A percentile compares a stretch with the other conserved stretches of the same genome.
These are phyloP conservation scores for Carallia brachiata DNA, from an alignment of 345 rosid genomes.

Conservation along the genomic window DNA sequence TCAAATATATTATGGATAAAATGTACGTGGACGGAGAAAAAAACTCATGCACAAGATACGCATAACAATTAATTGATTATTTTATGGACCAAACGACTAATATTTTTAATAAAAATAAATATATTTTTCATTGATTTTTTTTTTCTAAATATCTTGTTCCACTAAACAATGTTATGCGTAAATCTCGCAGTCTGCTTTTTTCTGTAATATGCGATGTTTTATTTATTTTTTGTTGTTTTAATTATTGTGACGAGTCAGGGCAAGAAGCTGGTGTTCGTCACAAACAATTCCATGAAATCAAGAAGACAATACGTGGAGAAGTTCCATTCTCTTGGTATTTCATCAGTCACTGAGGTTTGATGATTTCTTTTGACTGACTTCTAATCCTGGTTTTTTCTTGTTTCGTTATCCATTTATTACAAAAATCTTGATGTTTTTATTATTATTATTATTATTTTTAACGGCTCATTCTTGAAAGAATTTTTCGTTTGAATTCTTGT, in stretches of 20 bases:
- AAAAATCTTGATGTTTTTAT: background rate
- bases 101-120: no score
- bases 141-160: no score
- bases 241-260: slow-evolving; percentile 39
- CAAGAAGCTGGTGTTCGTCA: slow-evolving; percentile 79
- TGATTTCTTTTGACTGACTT: background rate
- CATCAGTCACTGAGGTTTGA: slow-evolving; percentile 63
- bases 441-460: background rate
- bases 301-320: slow-evolving; percentile 68
- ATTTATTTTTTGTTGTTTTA: background rate
- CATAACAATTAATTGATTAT: no score
- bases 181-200: no score
- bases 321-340: slow-evolving; percentile 67
- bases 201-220: background rate
- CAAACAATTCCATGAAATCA: slow-evolving; percentile 79
- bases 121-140: no score
- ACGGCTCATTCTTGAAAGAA: no score
- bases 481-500: slow-evolving; percentile 4
- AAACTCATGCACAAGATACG: no score
- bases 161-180: no score
- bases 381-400: background rate
- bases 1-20: no score
- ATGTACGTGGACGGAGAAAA: no score
- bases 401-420: background rate
- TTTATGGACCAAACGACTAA: no score